These are phyloP conservation scores for Dichotomopilus funicola DNA, from an alignment of 2,329 filamentous ascomycete genomes.

Conservation along the genomic window DNA sequence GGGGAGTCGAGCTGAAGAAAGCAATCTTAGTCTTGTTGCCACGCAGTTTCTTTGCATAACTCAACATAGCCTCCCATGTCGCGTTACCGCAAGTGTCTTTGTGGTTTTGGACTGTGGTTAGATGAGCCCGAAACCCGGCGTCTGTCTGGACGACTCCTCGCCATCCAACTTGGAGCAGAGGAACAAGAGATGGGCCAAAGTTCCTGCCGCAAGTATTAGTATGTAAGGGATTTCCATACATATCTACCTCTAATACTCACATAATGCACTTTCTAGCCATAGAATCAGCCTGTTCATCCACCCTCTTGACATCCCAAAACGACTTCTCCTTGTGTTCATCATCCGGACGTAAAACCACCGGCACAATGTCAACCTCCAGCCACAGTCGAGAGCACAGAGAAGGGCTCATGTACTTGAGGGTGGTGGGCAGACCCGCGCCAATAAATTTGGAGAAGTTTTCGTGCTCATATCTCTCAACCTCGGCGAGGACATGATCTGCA, in stretches of 20 bases:
- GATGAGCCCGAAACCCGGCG: conserved; percentile 54
- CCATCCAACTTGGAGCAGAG: conserved; percentile 61
- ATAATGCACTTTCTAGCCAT: conserved; percentile 73
- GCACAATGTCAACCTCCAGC: conserved; percentile 70
- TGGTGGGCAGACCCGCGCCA: conserved; percentile 61
- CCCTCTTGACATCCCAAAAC: conserved; percentile 49
- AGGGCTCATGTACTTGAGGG: conserved; percentile 55
- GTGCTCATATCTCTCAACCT: conserved; percentile 54
- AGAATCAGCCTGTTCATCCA: conserved; percentile 76
- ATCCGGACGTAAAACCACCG: conserved; percentile 54
- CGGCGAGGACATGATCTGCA: conserved; percentile 52
- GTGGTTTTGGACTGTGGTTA: conserved; percentile 53
- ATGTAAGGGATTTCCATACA: too few relatives aligned
- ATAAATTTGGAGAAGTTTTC: conserved; percentile 67
- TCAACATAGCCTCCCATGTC: conserved; percentile 61
- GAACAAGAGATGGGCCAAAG: conserved; percentile 66
- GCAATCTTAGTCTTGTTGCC: conserved; percentile 60
- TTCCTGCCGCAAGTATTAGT: too few relatives aligned
- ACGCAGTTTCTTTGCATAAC: conserved; percentile 58
- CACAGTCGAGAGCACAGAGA: conserved; percentile 64
- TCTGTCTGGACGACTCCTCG: conserved; percentile 66
- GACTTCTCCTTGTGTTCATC: conserved; percentile 36
- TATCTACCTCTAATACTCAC: conserved; percentile 36
- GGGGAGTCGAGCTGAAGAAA: conserved; percentile 74
- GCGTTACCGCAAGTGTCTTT: conserved; percentile 50